Base-by-base conservation (phyloP, 768 basidiomycete species). In the Phlebiopsis flavidoalba region DNA sequence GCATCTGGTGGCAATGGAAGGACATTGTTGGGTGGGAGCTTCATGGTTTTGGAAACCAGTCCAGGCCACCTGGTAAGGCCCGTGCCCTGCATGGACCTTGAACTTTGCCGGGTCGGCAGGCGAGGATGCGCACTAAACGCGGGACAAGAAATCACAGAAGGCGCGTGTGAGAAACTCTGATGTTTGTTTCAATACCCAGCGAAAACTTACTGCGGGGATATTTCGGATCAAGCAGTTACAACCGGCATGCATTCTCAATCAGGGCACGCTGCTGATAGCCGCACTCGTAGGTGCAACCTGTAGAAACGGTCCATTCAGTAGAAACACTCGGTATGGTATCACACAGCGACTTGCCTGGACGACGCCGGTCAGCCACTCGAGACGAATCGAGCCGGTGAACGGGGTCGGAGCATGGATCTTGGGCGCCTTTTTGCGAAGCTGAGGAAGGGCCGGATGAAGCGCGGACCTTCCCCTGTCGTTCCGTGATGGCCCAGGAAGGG, bases 401-500 rank as follows among this genome's bases (percentile, higher is more conserved):
- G 1, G 94, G 93, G 72, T 95, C 93, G 52, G n/a, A 93, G 77
- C 93, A 95, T 95, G 65, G n/a, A 93, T 96, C 77, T 94, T 95
- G 33, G n/a, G 95, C 95, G 72, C 93, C n/a, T n/a, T 95, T 78
- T 93, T 94, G 75, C 93, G n/a, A n/a, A 95, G 71, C 92, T 95
- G 40, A 85, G 74, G 75, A 96, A 97, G 2, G 93, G 91, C 8
- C 86, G 82, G 57, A 95, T 93, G 65, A 93, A 90, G 72, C 91
- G 91, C 19, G 93, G 92, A n/a, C n/a, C 71, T 91, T n/a, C n/a
- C 91, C 60, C 92, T 81, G 70, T 94, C 91, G 69, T 88, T 89
- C 60, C 91, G 83, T 57, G 93, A n/a, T n/a, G 80, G 47, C 91
- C 91, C 14, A 93, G 82, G 2, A 93, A 88, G 0, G 93, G 93